Evolutionary conservation across 805 yeast species (phyloP).

Genomic region (Ogataea populi-albae): DNA sequence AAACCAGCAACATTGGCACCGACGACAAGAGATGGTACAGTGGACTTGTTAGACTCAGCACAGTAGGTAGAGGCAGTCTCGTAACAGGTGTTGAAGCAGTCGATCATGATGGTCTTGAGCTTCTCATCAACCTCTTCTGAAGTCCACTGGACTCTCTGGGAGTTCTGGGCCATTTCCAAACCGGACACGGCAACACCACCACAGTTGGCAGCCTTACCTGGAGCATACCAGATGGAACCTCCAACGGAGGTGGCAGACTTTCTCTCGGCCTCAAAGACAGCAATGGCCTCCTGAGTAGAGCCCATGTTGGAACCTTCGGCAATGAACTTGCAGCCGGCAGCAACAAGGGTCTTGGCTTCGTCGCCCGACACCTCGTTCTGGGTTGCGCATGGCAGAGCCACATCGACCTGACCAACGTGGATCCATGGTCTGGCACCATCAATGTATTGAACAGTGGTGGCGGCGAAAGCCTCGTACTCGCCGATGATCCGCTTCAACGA

Average conservation of each 20-base stretch:
- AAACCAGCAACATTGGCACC: slow-evolving; percentile 99
- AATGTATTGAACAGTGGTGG: slow-evolving; percentile 67
- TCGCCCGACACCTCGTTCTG: slow-evolving; percentile 97
- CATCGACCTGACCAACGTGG: slow-evolving; percentile 85
- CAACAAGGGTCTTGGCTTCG: slow-evolving; percentile 92
- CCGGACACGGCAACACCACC: slow-evolving; percentile 99
- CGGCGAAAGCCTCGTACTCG: slow-evolving; percentile 56
- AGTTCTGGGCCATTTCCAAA: slow-evolving; percentile 99
- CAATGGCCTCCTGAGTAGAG: slow-evolving; percentile 95
- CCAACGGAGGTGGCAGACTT: slow-evolving; percentile 37
- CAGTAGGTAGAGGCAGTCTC: slow-evolving; percentile 80
- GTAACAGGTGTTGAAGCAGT: slow-evolving; percentile 90
- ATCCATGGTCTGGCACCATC: slow-evolving; percentile 97
- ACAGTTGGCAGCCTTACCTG: slow-evolving; percentile 98
- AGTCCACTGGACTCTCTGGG: slow-evolving; percentile 90
- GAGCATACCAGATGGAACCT: slow-evolving; percentile 91
- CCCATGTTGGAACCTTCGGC: slow-evolving; percentile 99
- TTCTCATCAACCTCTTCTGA: slow-evolving; percentile 88
- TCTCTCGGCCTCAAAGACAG: slow-evolving; percentile 86
- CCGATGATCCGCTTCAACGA: slow-evolving; percentile 66
- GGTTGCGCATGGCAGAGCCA: slow-evolving; percentile 97
- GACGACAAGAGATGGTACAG: slow-evolving; percentile 91
- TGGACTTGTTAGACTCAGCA: slow-evolving; percentile 58
- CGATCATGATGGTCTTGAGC: slow-evolving; percentile 88
- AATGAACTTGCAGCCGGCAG: slow-evolving; percentile 85